These are phyloP conservation scores for Penicillium sp. DNA, from an alignment of 2,329 filamentous ascomycete genomes.

Conservation along the genomic window DNA sequence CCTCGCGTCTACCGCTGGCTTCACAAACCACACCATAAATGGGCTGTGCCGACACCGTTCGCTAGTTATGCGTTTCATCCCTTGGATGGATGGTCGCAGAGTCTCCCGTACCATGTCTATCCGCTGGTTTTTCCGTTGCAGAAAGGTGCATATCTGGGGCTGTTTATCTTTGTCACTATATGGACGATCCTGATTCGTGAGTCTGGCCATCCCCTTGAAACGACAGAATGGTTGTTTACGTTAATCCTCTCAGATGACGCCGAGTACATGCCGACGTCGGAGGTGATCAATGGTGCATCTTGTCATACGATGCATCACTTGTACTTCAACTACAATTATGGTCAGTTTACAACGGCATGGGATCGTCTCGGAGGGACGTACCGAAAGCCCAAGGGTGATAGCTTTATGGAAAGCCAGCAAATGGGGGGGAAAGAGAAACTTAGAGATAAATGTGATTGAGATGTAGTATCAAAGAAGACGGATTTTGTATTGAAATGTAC, in stretches of 20 bases:
- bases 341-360: slow-evolving; percentile 90
- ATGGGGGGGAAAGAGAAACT: background rate
- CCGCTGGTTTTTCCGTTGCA: slow-evolving; percentile 88
- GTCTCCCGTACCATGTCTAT: slow-evolving; percentile 86
- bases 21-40: slow-evolving; percentile 98
- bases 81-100: slow-evolving; percentile 82
- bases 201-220: slow-evolving; percentile 3
- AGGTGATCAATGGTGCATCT: slow-evolving; percentile 78
- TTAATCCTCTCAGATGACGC: slow-evolving; percentile 63
- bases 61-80: slow-evolving; percentile 94
- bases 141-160: slow-evolving; percentile 77
- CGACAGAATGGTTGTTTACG: background rate
- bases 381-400: slow-evolving; percentile 18
- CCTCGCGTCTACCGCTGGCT: slow-evolving; percentile 76
- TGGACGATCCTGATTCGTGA: slow-evolving; percentile 85
- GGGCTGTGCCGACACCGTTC: slow-evolving; percentile 95
- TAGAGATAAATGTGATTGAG: slow-evolving; percentile 5
- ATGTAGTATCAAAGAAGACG: background rate
- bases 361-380: slow-evolving; percentile 76
- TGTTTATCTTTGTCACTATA: slow-evolving; percentile 90
- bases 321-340: slow-evolving; percentile 88
- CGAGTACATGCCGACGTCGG: slow-evolving; percentile 83
- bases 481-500: background rate
- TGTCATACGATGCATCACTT: slow-evolving; percentile 92
- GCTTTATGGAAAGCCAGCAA: slow-evolving; percentile 12